Conservation (phyloP, 805 yeast species). For the Suhomyces sp. region DNA sequence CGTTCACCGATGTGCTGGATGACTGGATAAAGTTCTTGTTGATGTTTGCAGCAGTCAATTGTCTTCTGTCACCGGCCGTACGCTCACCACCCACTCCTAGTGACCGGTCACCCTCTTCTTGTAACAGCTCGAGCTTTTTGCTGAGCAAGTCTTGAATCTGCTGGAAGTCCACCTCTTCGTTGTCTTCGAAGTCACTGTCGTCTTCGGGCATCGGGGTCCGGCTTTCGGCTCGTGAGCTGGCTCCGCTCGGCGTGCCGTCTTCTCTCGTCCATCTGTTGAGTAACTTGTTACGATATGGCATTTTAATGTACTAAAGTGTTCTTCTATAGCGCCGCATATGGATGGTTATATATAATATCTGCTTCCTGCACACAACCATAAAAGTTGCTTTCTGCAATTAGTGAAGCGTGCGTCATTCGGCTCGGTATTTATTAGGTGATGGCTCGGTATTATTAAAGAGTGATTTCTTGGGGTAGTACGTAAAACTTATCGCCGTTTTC, state of each 20-base stretch:
- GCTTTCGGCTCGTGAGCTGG: constrained; percentile 12
- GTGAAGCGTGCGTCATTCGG: neutral
- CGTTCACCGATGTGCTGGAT: constrained; percentile 38
- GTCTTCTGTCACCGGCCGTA: constrained; percentile 17
- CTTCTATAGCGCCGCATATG: neutral
- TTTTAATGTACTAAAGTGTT: neutral
- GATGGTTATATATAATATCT: neutral
- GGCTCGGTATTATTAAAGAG: neutral
- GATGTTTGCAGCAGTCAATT: constrained; percentile 27
- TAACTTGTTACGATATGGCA: constrained; percentile 3
- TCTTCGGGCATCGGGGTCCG: constrained; percentile 15
- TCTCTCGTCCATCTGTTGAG: constrained; percentile 6
- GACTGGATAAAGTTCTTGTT: constrained; percentile 36
- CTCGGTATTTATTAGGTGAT: neutral
- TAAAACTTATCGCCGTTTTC: constrained; percentile 57
- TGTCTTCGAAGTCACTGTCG: constrained; percentile 17
- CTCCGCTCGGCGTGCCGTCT: constrained; percentile 12
- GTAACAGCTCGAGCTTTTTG: constrained; percentile 10
- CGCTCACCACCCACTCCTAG: neutral
- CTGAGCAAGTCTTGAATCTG: constrained; percentile 13
- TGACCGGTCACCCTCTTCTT: constrained; percentile 10
- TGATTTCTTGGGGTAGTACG: constrained; percentile 67
- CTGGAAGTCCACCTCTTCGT: constrained; percentile 13
- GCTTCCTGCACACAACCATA: neutral
- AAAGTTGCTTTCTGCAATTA: neutral